These are phyloP conservation scores for Camellia oleifera DNA, from an alignment of 179 eudicot genomes.

Conservation along the genomic window DNA sequence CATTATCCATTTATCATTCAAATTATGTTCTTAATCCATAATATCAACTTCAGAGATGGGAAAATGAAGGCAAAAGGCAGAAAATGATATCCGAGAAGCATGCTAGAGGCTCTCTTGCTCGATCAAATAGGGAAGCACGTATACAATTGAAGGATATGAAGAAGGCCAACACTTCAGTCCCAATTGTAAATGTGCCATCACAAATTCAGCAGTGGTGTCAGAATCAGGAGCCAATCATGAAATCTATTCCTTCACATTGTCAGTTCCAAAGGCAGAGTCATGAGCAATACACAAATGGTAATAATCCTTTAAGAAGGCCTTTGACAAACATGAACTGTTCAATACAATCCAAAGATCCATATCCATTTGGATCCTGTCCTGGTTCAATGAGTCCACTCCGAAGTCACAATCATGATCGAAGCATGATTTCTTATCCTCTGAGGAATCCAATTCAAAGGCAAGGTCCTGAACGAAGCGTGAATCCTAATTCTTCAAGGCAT, in stretches of 20 bases:
- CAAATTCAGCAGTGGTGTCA: slow-evolving; percentile 26
- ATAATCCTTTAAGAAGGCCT: neutral
- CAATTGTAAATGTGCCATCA: slow-evolving; percentile 18
- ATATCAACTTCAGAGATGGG: slow-evolving; percentile 56
- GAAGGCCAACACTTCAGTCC: slow-evolving; percentile 26
- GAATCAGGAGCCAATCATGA: slow-evolving; percentile 7
- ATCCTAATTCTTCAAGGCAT: slow-evolving; percentile 9
- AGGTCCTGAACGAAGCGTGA: neutral
- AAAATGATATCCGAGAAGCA: slow-evolving; percentile 68
- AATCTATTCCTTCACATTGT: neutral
- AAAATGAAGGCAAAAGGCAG: slow-evolving; percentile 67
- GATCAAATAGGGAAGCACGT: slow-evolving; percentile 62
- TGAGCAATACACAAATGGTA: neutral
- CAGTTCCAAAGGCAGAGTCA: slow-evolving; percentile 16
- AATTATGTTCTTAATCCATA: neutral
- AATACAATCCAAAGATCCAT: too few species aligned
- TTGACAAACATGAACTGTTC: too few species aligned
- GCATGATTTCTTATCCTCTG: neutral
- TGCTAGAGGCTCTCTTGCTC: slow-evolving; percentile 62
- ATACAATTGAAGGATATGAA: slow-evolving; percentile 44
- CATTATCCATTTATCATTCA: neutral
- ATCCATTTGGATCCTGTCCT: too few species aligned
- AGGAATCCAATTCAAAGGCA: neutral
- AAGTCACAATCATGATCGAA: slow-evolving; percentile 15
- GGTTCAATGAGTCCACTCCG: neutral